Evolutionary conservation across 768 basidiomycete genomes (phyloP).

Genomic region (Suillus alpinus): DNA sequence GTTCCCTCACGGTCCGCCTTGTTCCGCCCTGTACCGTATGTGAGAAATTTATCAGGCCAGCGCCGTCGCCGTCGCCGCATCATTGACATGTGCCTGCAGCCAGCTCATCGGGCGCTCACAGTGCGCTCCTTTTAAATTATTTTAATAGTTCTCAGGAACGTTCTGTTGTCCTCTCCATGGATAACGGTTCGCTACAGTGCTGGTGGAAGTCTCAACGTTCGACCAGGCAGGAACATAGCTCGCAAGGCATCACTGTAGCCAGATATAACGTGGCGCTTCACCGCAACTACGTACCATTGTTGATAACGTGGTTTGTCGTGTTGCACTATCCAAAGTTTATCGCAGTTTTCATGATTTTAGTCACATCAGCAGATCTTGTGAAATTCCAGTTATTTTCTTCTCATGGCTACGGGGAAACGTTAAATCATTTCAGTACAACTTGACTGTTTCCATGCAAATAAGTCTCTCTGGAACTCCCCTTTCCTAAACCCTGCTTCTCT

Average conservation of each 20-base stretch:
- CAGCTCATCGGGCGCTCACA: not conserved
- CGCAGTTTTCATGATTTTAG: not conserved
- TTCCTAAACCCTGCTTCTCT: constrained; percentile 10
- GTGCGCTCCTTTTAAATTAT: not conserved
- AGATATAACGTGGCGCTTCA: not conserved
- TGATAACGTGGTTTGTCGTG: not conserved
- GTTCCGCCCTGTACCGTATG: not conserved
- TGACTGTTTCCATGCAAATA: not conserved
- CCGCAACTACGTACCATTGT: not conserved
- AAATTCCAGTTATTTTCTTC: constrained; percentile 7
- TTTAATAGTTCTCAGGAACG: not conserved
- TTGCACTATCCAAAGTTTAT: not conserved
- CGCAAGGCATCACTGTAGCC: no score
- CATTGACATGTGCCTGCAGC: not conserved
- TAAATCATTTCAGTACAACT: constrained; percentile 4
- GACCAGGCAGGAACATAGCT: not conserved
- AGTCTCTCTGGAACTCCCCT: constrained; percentile 8
- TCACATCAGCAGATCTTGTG: not conserved
- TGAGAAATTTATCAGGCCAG: not conserved
- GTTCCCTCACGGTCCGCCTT: not conserved
- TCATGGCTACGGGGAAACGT: constrained; percentile 12
- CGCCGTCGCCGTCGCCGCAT: not conserved
- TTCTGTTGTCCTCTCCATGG: not conserved
- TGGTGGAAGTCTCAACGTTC: not conserved
- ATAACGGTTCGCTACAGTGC: not conserved